Conservation (phyloP, 2,329 filamentous ascomycete species). For the Pseudocercospora crystallina region DNA sequence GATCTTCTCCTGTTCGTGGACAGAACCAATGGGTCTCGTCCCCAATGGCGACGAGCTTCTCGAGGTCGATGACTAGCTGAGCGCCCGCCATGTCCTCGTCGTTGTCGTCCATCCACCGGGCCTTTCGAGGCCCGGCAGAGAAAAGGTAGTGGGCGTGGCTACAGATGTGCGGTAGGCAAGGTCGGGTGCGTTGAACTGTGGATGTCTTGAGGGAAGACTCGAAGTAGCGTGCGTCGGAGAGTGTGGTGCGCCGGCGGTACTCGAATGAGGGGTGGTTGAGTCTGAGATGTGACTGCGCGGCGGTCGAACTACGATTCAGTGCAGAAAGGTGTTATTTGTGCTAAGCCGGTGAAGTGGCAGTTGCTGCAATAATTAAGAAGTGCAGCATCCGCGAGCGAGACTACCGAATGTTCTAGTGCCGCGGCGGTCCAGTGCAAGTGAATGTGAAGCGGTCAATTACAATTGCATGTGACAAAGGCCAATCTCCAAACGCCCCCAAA, state of each 20-base stretch:
- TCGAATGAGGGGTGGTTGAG: too few species aligned
- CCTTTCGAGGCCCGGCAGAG: not conserved
- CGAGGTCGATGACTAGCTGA: slow-evolving; percentile 22
- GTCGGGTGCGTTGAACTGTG: too few species aligned
- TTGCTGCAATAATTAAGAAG: too few species aligned
- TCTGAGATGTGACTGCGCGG: too few species aligned
- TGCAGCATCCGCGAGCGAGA: slow-evolving; percentile 1
- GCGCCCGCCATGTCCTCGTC: slow-evolving; percentile 9
- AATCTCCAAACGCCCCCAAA: not conserved
- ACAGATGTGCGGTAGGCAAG: not conserved
- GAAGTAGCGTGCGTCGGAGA: too few species aligned
- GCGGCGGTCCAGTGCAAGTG: too few species aligned
- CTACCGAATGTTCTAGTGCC: too few species aligned
- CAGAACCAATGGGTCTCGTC: slow-evolving; percentile 50
- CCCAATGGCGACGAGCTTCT: slow-evolving; percentile 30
- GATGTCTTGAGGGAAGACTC: too few species aligned
- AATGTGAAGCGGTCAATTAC: not conserved
- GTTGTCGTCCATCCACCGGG: not conserved
- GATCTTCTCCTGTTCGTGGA: slow-evolving; percentile 41
- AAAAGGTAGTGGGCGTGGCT: not conserved
- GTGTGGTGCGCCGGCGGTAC: too few species aligned
- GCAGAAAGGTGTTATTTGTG: too few species aligned
- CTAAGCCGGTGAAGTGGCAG: not conserved
- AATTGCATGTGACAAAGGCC: not conserved
- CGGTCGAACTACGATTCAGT: too few species aligned